phyloP scores from a whole-genome alignment of 108 stramenopile species.

The Fragilaria crotonensis region DNA sequence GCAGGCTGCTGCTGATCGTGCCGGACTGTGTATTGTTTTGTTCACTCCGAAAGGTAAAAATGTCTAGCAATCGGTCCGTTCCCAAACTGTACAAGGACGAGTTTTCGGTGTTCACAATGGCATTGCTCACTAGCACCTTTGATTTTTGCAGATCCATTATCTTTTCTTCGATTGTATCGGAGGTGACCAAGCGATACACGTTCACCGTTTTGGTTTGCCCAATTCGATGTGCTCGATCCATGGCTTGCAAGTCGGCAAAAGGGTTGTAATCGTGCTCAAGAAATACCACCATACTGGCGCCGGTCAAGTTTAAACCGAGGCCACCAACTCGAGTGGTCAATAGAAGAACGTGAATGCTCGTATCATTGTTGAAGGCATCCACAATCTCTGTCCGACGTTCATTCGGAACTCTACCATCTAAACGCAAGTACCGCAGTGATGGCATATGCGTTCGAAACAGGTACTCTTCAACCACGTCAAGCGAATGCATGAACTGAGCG shows the following conservation, averaged over 20 bases:
- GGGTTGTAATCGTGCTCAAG: slow-evolving; percentile 86
- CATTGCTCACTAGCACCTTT: slow-evolving; percentile 70
- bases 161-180: slow-evolving; percentile 86
- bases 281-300: slow-evolving; percentile 79
- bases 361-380: slow-evolving; percentile 70
- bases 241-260: slow-evolving; percentile 55
- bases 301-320: slow-evolving; percentile 79
- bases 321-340: slow-evolving; percentile 82
- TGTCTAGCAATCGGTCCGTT: slow-evolving; percentile 79
- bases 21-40: not conserved
- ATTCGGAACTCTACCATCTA: slow-evolving; percentile 71
- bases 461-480: slow-evolving; percentile 77
- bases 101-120: slow-evolving; percentile 83
- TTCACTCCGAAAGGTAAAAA: slow-evolving; percentile 38
- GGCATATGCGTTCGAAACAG: slow-evolving; percentile 69
- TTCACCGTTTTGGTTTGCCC: slow-evolving; percentile 79
- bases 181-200: slow-evolving; percentile 87
- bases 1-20: too few relatives aligned
- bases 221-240: slow-evolving; percentile 77
- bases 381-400: slow-evolving; percentile 49
- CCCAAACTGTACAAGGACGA: slow-evolving; percentile 85
- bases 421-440: slow-evolving; percentile 53
- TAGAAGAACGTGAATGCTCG: slow-evolving; percentile 51
- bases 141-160: slow-evolving; percentile 69
- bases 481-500: slow-evolving; percentile 72